A percentile compares a stretch with the other conserved stretches of the same genome.
Conservation (phyloP, 352 stramenopile genomes). For the Phytophthora gonapodyides region DNA sequence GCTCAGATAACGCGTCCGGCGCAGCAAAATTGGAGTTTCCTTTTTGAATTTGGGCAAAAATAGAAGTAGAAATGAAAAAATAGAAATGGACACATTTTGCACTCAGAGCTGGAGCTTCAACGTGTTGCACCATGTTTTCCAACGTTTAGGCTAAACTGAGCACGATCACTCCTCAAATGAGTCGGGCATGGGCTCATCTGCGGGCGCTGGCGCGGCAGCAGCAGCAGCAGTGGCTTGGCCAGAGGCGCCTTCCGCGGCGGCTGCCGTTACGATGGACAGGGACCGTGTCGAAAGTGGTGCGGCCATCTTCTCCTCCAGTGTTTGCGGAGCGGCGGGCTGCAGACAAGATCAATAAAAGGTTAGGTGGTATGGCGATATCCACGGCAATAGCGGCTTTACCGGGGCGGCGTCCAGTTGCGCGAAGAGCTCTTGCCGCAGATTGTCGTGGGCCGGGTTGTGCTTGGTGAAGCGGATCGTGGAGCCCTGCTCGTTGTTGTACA, state of each 20-base stretch:
- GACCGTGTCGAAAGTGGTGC: constrained; percentile 35
- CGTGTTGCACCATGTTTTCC: neutral
- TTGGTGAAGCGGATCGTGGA: constrained; percentile 91
- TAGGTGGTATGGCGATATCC: neutral
- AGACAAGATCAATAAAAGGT: neutral
- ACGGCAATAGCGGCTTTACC: constrained; percentile 15
- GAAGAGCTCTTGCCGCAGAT: constrained; percentile 80
- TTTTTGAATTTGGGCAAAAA: constrained; percentile 16
- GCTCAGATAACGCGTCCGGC: neutral
- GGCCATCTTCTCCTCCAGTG: constrained; percentile 46
- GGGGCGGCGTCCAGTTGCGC: constrained; percentile 54
- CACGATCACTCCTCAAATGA: constrained; percentile 28
- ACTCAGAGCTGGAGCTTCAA: constrained; percentile 15
- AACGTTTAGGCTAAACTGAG: constrained; percentile 2
- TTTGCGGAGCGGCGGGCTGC: constrained; percentile 31
- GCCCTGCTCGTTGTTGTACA: constrained; percentile 93
- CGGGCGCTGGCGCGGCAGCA: constrained; percentile 7
- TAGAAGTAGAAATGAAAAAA: neutral
- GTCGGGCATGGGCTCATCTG: constrained; percentile 48
- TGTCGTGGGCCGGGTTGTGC: constrained; percentile 81
- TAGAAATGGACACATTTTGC: constrained; percentile 13
- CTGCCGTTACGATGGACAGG: constrained; percentile 47
- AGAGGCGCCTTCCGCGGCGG: constrained; percentile 34
- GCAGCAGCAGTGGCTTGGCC: constrained; percentile 15
- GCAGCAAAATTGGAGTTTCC: constrained; percentile 28